Conservation (phyloP, 441 rosid genomes). For the California macrophylla region DNA sequence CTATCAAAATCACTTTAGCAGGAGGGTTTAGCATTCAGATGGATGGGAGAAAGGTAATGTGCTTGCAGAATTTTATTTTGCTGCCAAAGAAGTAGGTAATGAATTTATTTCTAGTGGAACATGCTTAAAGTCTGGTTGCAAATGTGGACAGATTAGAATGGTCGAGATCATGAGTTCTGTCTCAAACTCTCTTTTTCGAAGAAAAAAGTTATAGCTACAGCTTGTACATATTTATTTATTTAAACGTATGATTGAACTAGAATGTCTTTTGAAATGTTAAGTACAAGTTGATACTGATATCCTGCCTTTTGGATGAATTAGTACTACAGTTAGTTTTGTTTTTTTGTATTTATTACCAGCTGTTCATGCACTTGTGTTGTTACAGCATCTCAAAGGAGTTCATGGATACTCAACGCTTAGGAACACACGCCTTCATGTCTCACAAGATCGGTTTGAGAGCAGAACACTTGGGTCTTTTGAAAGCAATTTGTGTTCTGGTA, state of each 20-base stretch:
- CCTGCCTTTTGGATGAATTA: background rate
- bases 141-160: too few species aligned
- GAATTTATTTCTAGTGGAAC: background rate
- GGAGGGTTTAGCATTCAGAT: background rate
- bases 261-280: background rate
- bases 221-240: background rate
- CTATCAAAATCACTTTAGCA: background rate
- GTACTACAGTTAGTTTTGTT: background rate
- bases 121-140: background rate
- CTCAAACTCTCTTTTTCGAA: background rate
- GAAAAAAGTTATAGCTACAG: background rate
- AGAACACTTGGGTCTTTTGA: slow-evolving; percentile 53
- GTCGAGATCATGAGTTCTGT: background rate
- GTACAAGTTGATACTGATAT: background rate
- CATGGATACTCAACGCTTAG: slow-evolving; percentile 41
- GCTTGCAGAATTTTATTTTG: background rate
- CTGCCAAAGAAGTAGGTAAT: background rate
- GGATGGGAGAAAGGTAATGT: background rate
- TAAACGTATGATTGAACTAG: background rate
- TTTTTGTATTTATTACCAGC: background rate
- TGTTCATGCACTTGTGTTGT: slow-evolving; percentile 9
- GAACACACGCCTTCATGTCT: slow-evolving; percentile 47
- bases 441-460: slow-evolving; percentile 43
- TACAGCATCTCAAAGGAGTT: slow-evolving; percentile 55
- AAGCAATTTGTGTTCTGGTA: slow-evolving; percentile 50